Conservation (phyloP, 1,284 basidiomycete genomes). For the Ceratobasidium sp. region DNA sequence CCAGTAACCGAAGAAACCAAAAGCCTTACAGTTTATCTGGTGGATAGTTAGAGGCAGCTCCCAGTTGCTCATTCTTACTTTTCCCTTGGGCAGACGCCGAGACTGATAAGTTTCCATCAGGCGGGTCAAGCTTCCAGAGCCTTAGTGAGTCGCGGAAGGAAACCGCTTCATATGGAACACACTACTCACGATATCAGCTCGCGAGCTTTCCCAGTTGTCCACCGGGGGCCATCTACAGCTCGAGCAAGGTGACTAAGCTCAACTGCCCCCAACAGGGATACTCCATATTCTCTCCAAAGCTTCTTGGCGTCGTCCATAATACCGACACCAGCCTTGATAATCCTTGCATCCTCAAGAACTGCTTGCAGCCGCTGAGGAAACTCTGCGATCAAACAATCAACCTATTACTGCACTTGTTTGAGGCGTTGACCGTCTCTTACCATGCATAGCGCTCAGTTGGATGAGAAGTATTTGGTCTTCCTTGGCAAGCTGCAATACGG, state of each 20-base stretch:
- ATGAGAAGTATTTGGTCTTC: slow-evolving; percentile 22
- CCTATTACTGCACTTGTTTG: neutral
- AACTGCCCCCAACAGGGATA: slow-evolving; percentile 17
- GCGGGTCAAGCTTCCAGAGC: slow-evolving; percentile 3
- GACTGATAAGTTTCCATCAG: slow-evolving; percentile 10
- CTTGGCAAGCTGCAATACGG: slow-evolving; percentile 12
- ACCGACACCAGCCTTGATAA: slow-evolving; percentile 26
- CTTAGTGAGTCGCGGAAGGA: too few species aligned
- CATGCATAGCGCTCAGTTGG: slow-evolving; percentile 19
- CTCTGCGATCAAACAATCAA: neutral
- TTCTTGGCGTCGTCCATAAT: slow-evolving; percentile 26
- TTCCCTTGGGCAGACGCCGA: neutral
- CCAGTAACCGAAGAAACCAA: neutral
- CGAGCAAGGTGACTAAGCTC: slow-evolving; percentile 21
- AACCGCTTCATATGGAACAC: too few species aligned
- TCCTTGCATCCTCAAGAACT: slow-evolving; percentile 11
- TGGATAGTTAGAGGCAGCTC: neutral
- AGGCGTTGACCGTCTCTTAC: neutral
- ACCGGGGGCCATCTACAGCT: neutral
- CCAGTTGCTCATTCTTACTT: slow-evolving; percentile 23
- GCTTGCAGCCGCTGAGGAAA: slow-evolving; percentile 8
- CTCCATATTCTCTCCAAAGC: slow-evolving; percentile 22
- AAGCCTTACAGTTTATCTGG: slow-evolving; percentile 10
- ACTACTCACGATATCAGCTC: slow-evolving; percentile 19
- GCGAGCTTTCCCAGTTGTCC: neutral